These are phyloP conservation scores for Colletotrichum tropicale DNA, from an alignment of 2,329 filamentous ascomycete species.

Conservation along the genomic window DNA sequence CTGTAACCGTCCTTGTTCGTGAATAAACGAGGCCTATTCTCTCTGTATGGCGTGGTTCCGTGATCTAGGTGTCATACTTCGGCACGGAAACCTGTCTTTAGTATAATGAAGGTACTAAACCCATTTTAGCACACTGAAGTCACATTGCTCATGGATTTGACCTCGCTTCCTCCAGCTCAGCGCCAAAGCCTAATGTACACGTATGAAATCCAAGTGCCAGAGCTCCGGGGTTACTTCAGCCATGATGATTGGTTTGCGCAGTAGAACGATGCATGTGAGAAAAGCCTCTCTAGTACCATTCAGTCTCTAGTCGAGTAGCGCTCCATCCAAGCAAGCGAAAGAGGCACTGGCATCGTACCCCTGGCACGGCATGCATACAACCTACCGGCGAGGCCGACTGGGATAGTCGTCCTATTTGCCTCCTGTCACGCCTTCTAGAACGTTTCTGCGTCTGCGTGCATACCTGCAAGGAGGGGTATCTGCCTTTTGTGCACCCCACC, in stretches of 20 bases:
- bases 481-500: not conserved
- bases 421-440: not conserved
- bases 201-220: not conserved
- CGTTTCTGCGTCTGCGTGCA: not conserved
- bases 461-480: not conserved
- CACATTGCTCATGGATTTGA: not conserved
- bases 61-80: rapidly evolving
- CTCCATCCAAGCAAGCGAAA: not conserved
- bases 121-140: not conserved
- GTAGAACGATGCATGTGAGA: not conserved
- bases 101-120: not conserved
- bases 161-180: not conserved
- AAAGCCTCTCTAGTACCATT: not conserved
- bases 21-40: not conserved
- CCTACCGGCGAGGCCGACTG: not conserved
- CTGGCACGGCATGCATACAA: not conserved
- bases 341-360: not conserved
- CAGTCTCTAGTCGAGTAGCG: not conserved
- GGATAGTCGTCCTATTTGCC: not conserved
- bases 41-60: not conserved
- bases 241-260: not conserved
- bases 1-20: not conserved
- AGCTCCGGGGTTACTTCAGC: not conserved
- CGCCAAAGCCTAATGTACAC: not conserved
- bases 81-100: not conserved